These are phyloP conservation scores for Leccinum ochraceum DNA, from an alignment of 768 basidiomycete genomes.

Conservation along the genomic window DNA sequence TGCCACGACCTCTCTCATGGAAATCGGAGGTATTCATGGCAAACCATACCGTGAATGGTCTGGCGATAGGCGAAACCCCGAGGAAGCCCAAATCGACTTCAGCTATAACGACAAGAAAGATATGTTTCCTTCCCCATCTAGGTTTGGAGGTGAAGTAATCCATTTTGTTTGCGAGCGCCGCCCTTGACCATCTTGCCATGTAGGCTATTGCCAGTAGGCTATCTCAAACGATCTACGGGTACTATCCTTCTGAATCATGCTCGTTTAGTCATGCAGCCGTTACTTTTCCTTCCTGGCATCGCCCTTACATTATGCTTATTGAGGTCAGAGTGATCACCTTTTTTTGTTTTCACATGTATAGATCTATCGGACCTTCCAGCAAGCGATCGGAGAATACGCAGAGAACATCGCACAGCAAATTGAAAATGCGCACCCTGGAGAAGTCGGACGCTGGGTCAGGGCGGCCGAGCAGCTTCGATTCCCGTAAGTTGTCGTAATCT, in stretches of 20 bases:
- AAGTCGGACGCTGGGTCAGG: constrained; percentile 20
- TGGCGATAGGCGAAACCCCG: constrained; percentile 22
- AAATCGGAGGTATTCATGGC: constrained; percentile 27
- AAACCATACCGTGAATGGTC: constrained; percentile 28
- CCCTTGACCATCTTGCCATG: not conserved
- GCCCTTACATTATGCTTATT: constrained; percentile 31
- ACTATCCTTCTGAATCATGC: not conserved
- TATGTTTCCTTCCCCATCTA: constrained; percentile 24
- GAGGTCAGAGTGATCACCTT: constrained; percentile 15
- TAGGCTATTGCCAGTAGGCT: constrained; percentile 32
- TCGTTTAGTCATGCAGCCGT: constrained; percentile 21
- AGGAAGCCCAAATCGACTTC: constrained; percentile 20
- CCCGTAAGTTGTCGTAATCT: constrained; percentile 21
- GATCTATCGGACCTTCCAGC: constrained; percentile 12
- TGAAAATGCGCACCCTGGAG: constrained; percentile 19
- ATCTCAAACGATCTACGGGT: not conserved
- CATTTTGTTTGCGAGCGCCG: not conserved
- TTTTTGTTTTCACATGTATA: not conserved
- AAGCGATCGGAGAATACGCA: constrained; percentile 30
- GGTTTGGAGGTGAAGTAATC: constrained; percentile 26
- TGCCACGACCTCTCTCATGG: constrained; percentile 16
- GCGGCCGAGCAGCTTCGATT: constrained; percentile 29
- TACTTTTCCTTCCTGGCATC: constrained; percentile 29
- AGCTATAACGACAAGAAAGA: constrained; percentile 25
- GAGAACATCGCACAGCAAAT: constrained; percentile 27